phyloP scores from a whole-genome alignment of 2,329 filamentous ascomycete species.

The Claviceps spartinae region DNA sequence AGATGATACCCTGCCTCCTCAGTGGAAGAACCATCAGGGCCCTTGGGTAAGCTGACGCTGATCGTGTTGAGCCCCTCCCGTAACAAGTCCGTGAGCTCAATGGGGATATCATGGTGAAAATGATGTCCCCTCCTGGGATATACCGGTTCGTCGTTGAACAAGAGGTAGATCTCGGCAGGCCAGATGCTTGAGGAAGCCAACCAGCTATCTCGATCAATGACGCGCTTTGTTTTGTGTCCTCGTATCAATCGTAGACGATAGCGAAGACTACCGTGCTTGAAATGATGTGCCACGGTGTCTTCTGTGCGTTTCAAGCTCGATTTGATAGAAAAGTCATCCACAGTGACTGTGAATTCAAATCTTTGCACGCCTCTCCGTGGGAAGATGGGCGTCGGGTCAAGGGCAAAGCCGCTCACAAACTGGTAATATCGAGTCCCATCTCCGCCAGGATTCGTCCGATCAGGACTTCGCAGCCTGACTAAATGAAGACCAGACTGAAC shows the following conservation, averaged over 20 bases:
- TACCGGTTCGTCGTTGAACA: conserved; percentile 49
- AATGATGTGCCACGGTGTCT: not conserved
- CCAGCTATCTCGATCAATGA: conserved; percentile 36
- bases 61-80: conserved; percentile 48
- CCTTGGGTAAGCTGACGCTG: conserved; percentile 30
- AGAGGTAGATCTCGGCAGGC: conserved; percentile 57
- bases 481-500: conserved; percentile 32
- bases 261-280: conserved; percentile 28
- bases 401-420: conserved; percentile 36
- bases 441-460: conserved; percentile 20
- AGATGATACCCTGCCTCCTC: conserved; percentile 33
- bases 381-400: conserved; percentile 28
- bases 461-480: conserved; percentile 33
- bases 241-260: conserved; percentile 57
- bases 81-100: conserved; percentile 56
- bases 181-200: conserved; percentile 49
- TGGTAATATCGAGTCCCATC: conserved; percentile 37
- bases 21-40: conserved; percentile 16
- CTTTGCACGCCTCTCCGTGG: conserved; percentile 25
- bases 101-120: conserved; percentile 60
- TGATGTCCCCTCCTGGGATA: conserved; percentile 53
- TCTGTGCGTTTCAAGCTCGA: conserved; percentile 17
- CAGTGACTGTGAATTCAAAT: conserved; percentile 33
- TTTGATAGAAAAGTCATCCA: conserved; percentile 17
- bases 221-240: conserved; percentile 22